These are phyloP conservation scores for Pinus tabuliformis DNA, from an alignment of 75 land plant genomes.

Conservation along the genomic window DNA sequence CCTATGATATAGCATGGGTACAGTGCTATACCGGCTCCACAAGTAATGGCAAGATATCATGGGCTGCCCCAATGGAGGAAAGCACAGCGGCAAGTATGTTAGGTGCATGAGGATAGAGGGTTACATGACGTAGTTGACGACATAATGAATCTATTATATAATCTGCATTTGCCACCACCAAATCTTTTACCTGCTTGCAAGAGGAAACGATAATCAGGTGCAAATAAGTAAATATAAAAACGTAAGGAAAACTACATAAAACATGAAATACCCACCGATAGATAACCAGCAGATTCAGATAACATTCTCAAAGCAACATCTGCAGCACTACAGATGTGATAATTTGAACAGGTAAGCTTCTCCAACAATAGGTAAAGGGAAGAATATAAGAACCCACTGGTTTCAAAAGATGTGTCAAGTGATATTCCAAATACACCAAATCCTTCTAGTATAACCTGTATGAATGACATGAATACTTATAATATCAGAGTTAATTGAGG, in stretches of 20 bases:
- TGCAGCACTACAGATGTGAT: constrained; percentile 56
- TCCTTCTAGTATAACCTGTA: constrained; percentile 90
- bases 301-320: constrained; percentile 61
- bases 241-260: neutral
- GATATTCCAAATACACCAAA: constrained; percentile 75
- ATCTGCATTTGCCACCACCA: constrained; percentile 84
- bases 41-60: constrained; percentile 77
- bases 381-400: constrained; percentile 68
- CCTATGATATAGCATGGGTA: neutral
- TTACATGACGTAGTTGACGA: constrained; percentile 84
- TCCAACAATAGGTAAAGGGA: constrained; percentile 76
- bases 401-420: constrained; percentile 63
- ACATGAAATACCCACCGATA: constrained; percentile 43
- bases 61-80: constrained; percentile 76
- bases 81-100: constrained; percentile 85
- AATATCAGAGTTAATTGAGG: neutral
- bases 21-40: constrained; percentile 85
- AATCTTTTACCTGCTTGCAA: constrained; percentile 64
- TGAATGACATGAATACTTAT: neutral
- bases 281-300: constrained; percentile 54
- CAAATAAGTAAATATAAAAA: neutral
- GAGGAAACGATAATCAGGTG: neutral
- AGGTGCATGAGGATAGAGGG: constrained; percentile 77
- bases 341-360: constrained; percentile 67
- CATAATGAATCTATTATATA: constrained; percentile 91